Percentiles rank a stretch among this genome's conserved stretches.
Evolutionary conservation across 202 grass and related monocot species (phyloP).

Genomic region (Miscanthus sacchariflorus): DNA sequence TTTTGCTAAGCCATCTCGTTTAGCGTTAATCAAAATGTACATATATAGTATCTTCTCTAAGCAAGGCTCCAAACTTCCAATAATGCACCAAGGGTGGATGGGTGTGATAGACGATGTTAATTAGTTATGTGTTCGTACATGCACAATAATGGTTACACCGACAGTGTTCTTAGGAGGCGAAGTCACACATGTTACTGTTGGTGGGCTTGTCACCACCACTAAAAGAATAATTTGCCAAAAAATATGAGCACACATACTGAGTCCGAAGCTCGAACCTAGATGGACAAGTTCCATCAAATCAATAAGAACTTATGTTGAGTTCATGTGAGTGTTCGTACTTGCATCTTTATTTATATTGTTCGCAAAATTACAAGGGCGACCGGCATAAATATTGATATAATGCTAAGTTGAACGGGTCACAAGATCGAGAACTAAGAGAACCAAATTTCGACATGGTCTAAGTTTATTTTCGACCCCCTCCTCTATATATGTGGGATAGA

Average conservation of each 20-base stretch:
- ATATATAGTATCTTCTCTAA: background rate
- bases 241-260: too few relatives aligned
- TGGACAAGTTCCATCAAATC: background rate
- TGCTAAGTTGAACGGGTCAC: background rate
- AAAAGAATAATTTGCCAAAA: too few relatives aligned
- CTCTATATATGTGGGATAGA: background rate
- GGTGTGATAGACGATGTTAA: background rate
- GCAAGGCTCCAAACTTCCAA: background rate
- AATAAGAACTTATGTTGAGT: background rate
- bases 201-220: too few relatives aligned
- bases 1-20: constrained; percentile 28
- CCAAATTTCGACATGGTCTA: background rate
- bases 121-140: background rate
- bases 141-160: background rate
- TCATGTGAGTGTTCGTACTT: background rate
- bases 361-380: background rate
- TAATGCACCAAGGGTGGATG: background rate
- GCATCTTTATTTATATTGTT: background rate
- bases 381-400: background rate
- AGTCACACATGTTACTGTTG: background rate
- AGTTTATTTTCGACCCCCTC: background rate
- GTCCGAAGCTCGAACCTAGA: background rate
- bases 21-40: background rate
- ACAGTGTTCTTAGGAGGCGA: background rate
- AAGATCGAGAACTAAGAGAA: background rate